Percentiles rank a stretch among this genome's conserved stretches.
phyloP scores from a whole-genome alignment of 139 green algal genomes.

The Chlamydomonas sphaeroides region DNA sequence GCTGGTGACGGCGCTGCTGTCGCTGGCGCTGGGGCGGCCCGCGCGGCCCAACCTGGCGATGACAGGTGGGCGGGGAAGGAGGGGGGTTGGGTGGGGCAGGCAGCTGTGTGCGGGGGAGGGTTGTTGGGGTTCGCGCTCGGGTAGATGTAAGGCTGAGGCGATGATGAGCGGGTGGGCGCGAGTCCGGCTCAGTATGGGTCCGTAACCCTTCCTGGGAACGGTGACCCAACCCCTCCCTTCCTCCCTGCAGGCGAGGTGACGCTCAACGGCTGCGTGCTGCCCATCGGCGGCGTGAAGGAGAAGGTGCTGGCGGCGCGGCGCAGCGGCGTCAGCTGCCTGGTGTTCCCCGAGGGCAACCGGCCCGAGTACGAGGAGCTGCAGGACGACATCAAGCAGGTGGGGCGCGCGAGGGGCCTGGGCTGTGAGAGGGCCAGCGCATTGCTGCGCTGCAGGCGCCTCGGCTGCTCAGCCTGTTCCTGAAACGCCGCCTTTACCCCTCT shows the following conservation, averaged over 20 bases:
- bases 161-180: background rate
- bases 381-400: slow-evolving; percentile 77
- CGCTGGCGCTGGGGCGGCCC: slow-evolving; percentile 80
- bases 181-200: too few species aligned
- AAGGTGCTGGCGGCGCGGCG: slow-evolving; percentile 90
- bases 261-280: slow-evolving; percentile 93
- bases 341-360: slow-evolving; percentile 93
- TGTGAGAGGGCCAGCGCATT: background rate
- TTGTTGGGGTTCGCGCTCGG: too few species aligned
- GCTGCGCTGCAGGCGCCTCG: background rate
- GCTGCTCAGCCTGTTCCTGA: too few species aligned
- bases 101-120: background rate
- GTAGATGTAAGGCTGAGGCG: too few species aligned
- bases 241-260: slow-evolving; percentile 87
- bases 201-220: too few species aligned
- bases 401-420: too few species aligned
- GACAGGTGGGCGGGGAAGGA: slow-evolving; percentile 57
- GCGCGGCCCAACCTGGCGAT: slow-evolving; percentile 74
- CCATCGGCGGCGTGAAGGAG: slow-evolving; percentile 95
- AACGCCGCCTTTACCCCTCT: background rate
- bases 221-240: too few species aligned
- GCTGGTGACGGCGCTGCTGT: slow-evolving; percentile 94
- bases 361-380: slow-evolving; percentile 94
- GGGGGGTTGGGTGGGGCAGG: background rate
- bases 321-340: slow-evolving; percentile 66